Evolutionary conservation across 2,329 filamentous ascomycete species (phyloP).

Genomic region (Aspergillus ochraceoroseus): DNA sequence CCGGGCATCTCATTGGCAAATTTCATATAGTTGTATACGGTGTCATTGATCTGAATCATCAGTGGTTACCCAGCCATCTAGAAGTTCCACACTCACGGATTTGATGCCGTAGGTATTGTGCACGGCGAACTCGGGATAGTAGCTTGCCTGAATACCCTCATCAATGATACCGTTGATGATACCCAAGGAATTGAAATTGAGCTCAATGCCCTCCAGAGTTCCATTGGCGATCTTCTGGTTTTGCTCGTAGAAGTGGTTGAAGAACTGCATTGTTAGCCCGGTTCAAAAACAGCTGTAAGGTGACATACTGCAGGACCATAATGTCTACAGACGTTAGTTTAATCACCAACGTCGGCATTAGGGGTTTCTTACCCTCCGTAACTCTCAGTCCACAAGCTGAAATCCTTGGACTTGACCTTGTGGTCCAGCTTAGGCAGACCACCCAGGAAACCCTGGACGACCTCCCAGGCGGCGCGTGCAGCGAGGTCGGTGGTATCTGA

Average conservation of each 20-base stretch:
- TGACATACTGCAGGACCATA: conserved; percentile 46
- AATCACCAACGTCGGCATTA: too few species aligned
- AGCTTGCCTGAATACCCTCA: conserved; percentile 45
- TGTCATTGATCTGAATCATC: conserved; percentile 54
- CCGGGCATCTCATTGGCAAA: conserved; percentile 58
- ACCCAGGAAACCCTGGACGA: conserved; percentile 52
- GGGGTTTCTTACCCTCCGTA: conserved; percentile 48
- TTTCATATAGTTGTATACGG: conserved; percentile 56
- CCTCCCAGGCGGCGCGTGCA: conserved; percentile 52
- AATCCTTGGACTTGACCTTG: conserved; percentile 49
- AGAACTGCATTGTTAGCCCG: conserved; percentile 42
- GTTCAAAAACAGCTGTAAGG: background rate
- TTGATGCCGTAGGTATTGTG: conserved; percentile 55
- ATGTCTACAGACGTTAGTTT: conserved; percentile 43
- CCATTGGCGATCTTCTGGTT: conserved; percentile 53
- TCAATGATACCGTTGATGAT: conserved; percentile 56
- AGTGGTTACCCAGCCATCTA: too few species aligned
- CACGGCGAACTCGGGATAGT: conserved; percentile 51
- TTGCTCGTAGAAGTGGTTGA: conserved; percentile 54
- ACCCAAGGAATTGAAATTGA: conserved; percentile 53
- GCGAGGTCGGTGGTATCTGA: conserved; percentile 54
- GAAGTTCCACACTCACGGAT: conserved; percentile 30
- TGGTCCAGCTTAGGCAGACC: conserved; percentile 48
- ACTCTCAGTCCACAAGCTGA: conserved; percentile 58
- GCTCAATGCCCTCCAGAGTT: conserved; percentile 44